phyloP scores from a whole-genome alignment of 192 early-diverging fungal species.

The Coemansia sp. region DNA sequence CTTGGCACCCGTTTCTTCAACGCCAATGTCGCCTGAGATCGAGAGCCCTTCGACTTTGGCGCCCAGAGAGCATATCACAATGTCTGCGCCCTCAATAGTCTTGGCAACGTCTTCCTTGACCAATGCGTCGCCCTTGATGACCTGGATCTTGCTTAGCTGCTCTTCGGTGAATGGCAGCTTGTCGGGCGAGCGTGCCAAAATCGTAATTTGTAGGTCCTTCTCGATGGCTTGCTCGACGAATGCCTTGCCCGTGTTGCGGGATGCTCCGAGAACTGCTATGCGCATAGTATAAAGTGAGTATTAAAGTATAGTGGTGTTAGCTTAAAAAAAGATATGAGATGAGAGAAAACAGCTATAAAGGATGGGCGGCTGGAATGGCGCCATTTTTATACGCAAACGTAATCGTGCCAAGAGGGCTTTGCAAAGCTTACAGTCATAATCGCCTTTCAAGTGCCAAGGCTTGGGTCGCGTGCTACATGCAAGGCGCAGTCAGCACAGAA shows the following conservation, averaged over 20 bases:
- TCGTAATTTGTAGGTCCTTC: conserved; percentile 20
- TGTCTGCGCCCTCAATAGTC: conserved; percentile 39
- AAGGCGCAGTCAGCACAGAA: neutral
- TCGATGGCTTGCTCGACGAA: conserved; percentile 41
- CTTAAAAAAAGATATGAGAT: neutral
- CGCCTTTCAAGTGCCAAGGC: neutral
- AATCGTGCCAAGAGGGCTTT: neutral
- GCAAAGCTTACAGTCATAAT: neutral
- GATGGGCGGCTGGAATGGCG: neutral
- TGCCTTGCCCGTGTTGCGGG: conserved; percentile 35
- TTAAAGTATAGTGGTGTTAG: neutral
- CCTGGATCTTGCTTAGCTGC: conserved; percentile 28
- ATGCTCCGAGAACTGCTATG: conserved; percentile 35
- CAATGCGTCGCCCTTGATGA: conserved; percentile 49
- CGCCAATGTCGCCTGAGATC: conserved; percentile 20
- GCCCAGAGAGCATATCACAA: conserved; percentile 42
- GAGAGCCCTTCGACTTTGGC: conserved; percentile 17
- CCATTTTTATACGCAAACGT: neutral
- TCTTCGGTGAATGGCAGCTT: conserved; percentile 42
- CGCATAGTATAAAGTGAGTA: conserved; percentile 16
- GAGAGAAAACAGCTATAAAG: neutral
- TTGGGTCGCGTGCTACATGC: neutral
- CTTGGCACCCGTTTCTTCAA: conserved; percentile 19
- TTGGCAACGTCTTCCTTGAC: conserved; percentile 25
- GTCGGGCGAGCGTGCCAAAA: conserved; percentile 41